These are phyloP conservation scores for Dentipellis sp. DNA, from an alignment of 768 basidiomycete species.

Conservation along the genomic window DNA sequence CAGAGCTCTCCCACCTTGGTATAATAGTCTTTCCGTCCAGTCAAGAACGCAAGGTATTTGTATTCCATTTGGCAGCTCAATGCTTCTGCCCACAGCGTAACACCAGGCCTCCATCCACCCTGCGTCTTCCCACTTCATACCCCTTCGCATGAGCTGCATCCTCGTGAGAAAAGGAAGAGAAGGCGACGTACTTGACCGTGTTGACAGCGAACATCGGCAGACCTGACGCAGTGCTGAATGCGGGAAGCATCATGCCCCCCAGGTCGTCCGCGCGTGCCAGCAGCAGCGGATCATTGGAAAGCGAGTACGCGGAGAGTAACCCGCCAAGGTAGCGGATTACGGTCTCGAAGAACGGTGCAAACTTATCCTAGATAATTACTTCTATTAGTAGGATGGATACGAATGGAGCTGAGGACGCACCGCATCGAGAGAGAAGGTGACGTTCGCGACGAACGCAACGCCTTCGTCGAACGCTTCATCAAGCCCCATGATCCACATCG, in stretches of 20 bases:
- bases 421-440: conserved; percentile 35
- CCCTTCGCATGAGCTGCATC: too few relatives aligned
- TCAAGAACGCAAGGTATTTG: conserved; percentile 70
- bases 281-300: conserved; percentile 53
- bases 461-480: conserved; percentile 61
- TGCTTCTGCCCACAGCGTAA: conserved; percentile 59
- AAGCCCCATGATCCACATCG: conserved; percentile 72
- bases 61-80: conserved; percentile 80
- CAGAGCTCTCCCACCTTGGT: conserved; percentile 34
- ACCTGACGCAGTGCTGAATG: conserved; percentile 60
- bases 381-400: neutral
- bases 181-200: conserved; percentile 38
- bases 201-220: conserved; percentile 65
- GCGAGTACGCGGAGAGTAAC: conserved; percentile 70
- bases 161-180: neutral
- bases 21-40: conserved; percentile 57
- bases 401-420: conserved; percentile 7
- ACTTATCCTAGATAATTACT: neutral
- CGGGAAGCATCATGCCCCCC: conserved; percentile 57
- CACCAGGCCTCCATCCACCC: neutral
- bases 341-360: conserved; percentile 39
- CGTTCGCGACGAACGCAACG: conserved; percentile 37
- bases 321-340: conserved; percentile 92
- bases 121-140: neutral
- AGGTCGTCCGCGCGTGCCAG: conserved; percentile 68